phyloP scores from a whole-genome alignment of 768 basidiomycete species.

The Trametopsis cervina region DNA sequence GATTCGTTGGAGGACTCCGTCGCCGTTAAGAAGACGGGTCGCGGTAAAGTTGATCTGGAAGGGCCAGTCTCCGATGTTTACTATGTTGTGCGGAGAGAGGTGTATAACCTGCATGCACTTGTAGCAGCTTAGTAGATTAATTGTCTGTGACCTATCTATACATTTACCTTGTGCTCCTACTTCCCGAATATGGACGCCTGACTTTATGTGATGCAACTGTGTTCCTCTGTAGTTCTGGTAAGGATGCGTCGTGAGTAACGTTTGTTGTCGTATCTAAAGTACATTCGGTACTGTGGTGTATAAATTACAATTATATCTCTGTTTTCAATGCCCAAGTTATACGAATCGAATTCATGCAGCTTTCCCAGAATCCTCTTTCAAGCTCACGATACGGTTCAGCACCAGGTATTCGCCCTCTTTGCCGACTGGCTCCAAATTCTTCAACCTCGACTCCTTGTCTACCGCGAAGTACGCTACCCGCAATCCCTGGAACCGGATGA shows the following conservation, averaged over 20 bases:
- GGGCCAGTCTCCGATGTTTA: conserved; percentile 86
- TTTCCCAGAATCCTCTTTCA: conserved; percentile 94
- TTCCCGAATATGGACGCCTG: no score
- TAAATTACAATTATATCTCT: no score
- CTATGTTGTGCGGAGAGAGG: conserved; percentile 81
- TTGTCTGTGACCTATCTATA: conserved; percentile 7
- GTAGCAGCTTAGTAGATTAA: conserved; percentile 61
- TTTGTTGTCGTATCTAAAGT: no score
- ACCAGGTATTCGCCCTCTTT: conserved; percentile 75
- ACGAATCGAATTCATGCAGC: conserved; percentile 16
- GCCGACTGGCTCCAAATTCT: conserved; percentile 42
- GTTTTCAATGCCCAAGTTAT: no score
- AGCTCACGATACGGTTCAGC: conserved; percentile 84
- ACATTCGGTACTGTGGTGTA: no score
- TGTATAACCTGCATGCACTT: conserved; percentile 87
- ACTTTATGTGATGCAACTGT: no score
- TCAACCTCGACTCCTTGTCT: conserved; percentile 77
- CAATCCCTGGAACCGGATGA: conserved; percentile 93
- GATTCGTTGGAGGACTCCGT: conserved; percentile 61
- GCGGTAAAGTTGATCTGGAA: conserved; percentile 84
- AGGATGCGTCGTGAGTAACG: no score
- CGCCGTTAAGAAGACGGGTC: conserved; percentile 81
- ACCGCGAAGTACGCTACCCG: conserved; percentile 93
- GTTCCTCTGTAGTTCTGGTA: no score
- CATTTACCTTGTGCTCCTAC: no score